Conservation (phyloP, 2,329 filamentous ascomycete genomes). For the Gaeumannomyces tritici region DNA sequence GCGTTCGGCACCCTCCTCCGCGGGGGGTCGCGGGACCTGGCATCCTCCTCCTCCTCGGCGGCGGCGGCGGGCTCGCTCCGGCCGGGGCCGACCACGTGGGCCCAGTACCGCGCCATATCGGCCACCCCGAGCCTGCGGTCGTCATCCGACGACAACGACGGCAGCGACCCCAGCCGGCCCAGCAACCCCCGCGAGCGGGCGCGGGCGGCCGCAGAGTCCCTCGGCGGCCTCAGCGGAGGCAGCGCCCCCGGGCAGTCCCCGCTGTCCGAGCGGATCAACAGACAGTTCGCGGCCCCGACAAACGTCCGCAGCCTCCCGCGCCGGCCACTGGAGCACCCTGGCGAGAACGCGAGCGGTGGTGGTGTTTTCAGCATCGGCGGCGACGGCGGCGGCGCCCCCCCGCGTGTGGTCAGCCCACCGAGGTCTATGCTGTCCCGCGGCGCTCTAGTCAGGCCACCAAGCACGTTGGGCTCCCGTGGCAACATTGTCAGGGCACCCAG, state of each 20-base stretch:
- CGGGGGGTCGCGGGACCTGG: conserved; percentile 1
- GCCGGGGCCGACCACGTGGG: too few relatives aligned
- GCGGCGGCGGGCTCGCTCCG: neutral
- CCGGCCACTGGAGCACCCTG: neutral
- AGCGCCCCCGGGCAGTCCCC: neutral
- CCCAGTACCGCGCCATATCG: conserved; percentile 7
- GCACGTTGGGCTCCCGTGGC: neutral
- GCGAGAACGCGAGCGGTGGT: conserved; percentile 3
- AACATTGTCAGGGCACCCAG: neutral
- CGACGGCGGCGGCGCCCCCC: conserved; percentile 2
- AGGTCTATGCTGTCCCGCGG: too few relatives aligned
- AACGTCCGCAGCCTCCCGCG: conserved; percentile 2
- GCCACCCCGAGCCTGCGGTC: conserved; percentile 8
- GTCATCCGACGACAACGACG: too few relatives aligned
- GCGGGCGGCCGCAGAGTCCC: conserved; percentile 1
- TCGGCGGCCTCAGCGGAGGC: conserved; percentile 1
- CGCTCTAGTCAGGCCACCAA: neutral
- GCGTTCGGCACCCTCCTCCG: conserved; percentile 9
- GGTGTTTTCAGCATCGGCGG: conserved; percentile 8
- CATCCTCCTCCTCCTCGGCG: too few relatives aligned
- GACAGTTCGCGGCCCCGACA: neutral
- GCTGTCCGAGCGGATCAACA: conserved; percentile 8
- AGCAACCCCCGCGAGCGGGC: neutral
- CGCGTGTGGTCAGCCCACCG: neutral
- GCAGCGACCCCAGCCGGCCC: neutral